These are phyloP conservation scores for Phaseolus coccineus DNA, from an alignment of 331 rosid species.

Conservation along the genomic window DNA sequence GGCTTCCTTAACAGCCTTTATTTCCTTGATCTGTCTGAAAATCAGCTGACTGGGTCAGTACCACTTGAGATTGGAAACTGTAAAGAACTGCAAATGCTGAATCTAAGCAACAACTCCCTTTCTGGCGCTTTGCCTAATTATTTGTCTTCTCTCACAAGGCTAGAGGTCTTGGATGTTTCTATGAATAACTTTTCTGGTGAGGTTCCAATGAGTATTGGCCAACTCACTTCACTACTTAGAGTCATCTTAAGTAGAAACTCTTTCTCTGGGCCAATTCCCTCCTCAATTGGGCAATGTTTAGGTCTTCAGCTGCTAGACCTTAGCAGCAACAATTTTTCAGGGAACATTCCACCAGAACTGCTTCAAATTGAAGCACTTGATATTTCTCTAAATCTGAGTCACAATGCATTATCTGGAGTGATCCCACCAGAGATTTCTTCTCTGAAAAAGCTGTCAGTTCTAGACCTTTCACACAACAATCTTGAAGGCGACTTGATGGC, in stretches of 20 bases:
- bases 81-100: constrained; percentile 69
- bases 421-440: constrained; percentile 74
- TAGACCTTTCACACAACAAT: constrained; percentile 83
- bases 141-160: constrained; percentile 64
- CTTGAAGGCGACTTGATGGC: constrained; percentile 73
- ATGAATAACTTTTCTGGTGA: constrained; percentile 62
- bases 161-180: constrained; percentile 78
- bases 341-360: constrained; percentile 67
- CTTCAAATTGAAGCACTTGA: constrained; percentile 72
- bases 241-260: constrained; percentile 64
- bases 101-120: constrained; percentile 78
- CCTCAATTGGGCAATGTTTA: constrained; percentile 65
- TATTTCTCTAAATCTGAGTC: constrained; percentile 84
- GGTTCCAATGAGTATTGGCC: constrained; percentile 63
- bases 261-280: constrained; percentile 73
- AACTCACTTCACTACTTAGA: constrained; percentile 69
- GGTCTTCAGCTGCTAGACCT: constrained; percentile 82
- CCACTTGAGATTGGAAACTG: constrained; percentile 78
- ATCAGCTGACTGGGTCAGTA: constrained; percentile 65
- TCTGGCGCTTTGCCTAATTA: constrained; percentile 66
- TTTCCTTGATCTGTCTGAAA: constrained; percentile 83
- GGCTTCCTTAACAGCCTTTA: constrained; percentile 62
- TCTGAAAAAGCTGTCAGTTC: constrained; percentile 67
- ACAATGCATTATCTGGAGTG: constrained; percentile 63
- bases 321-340: constrained; percentile 74